A percentile compares a stretch with the other conserved stretches of the same genome.
phyloP scores from a whole-genome alignment of 805 yeast species.

The Candida palmyrensis region DNA sequence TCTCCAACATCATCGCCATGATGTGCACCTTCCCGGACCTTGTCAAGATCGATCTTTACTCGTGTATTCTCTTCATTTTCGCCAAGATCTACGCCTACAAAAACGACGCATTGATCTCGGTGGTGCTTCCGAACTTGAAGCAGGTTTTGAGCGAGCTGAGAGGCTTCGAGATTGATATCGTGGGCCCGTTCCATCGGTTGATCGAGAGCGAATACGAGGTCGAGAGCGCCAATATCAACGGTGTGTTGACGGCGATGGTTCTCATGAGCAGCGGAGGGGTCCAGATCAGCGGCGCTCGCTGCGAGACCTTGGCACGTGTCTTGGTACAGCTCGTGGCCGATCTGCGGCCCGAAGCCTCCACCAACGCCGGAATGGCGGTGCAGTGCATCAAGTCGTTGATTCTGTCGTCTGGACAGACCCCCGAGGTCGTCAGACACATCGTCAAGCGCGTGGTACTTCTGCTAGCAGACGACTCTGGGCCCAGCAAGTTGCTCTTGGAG shows the following conservation, averaged over 20 bases:
- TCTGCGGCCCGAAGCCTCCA: too few relatives aligned
- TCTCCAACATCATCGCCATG: conserved; percentile 55
- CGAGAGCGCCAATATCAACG: conserved; percentile 13
- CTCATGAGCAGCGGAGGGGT: conserved; percentile 32
- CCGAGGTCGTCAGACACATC: conserved; percentile 38
- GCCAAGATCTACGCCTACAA: conserved; percentile 47
- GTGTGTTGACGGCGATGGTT: conserved; percentile 29
- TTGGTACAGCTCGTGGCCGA: conserved; percentile 19
- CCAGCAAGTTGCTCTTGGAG: conserved; percentile 23
- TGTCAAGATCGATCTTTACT: conserved; percentile 64
- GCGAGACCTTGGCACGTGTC: conserved; percentile 14
- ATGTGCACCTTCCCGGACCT: conserved; percentile 59
- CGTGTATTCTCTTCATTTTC: conserved; percentile 63
- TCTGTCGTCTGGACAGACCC: conserved; percentile 25
- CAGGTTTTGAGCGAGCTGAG: conserved; percentile 23
- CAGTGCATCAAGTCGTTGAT: conserved; percentile 63
- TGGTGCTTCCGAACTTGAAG: conserved; percentile 41
- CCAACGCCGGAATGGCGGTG: conserved; percentile 24
- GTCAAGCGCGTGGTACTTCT: conserved; percentile 40
- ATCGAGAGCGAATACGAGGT: conserved; percentile 17
- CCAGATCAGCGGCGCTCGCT: conserved; percentile 19
- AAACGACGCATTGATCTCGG: conserved; percentile 40
- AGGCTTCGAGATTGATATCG: conserved; percentile 12
- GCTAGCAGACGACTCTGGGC: conserved; percentile 12
- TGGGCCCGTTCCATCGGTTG: conserved; percentile 21